These are phyloP conservation scores for Oenanthe javanica DNA, from an alignment of 140 eudicot genomes.

Conservation along the genomic window DNA sequence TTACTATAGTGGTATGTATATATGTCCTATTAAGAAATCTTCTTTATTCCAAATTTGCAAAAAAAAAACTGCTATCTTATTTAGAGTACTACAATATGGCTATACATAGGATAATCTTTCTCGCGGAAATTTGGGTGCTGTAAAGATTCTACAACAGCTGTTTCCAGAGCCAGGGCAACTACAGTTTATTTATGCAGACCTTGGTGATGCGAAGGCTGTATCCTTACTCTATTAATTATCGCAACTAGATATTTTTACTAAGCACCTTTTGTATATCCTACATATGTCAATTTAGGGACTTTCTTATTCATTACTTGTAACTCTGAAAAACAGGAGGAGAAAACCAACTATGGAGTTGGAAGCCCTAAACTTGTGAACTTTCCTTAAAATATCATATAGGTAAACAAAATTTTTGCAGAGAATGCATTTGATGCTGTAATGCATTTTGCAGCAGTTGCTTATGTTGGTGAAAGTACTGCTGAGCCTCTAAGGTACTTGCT, in stretches of 20 bases:
- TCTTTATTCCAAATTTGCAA: neutral
- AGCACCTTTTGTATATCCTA: neutral
- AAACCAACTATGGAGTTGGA: neutral
- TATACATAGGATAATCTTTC: slow-evolving; percentile 68
- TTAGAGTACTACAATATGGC: neutral
- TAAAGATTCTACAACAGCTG: slow-evolving; percentile 58
- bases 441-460: slow-evolving; percentile 98
- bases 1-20: slow-evolving; percentile 64
- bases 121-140: slow-evolving; percentile 86
- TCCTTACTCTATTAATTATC: slow-evolving; percentile 10
- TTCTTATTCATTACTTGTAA: neutral
- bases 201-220: slow-evolving; percentile 72
- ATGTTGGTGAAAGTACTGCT: slow-evolving; percentile 83
- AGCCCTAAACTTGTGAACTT: neutral
- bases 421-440: slow-evolving; percentile 94
- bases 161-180: slow-evolving; percentile 81
- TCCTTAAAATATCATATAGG: slow-evolving; percentile 32
- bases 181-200: slow-evolving; percentile 75
- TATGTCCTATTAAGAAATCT: neutral
- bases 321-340: neutral
- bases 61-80: neutral
- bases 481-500: slow-evolving; percentile 67
- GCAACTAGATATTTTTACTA: neutral
- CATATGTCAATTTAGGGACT: neutral
- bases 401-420: slow-evolving; percentile 59